Base-by-base conservation (phyloP, 2,329 filamentous ascomycete genomes). In the Corniculantispora saksenae region DNA sequence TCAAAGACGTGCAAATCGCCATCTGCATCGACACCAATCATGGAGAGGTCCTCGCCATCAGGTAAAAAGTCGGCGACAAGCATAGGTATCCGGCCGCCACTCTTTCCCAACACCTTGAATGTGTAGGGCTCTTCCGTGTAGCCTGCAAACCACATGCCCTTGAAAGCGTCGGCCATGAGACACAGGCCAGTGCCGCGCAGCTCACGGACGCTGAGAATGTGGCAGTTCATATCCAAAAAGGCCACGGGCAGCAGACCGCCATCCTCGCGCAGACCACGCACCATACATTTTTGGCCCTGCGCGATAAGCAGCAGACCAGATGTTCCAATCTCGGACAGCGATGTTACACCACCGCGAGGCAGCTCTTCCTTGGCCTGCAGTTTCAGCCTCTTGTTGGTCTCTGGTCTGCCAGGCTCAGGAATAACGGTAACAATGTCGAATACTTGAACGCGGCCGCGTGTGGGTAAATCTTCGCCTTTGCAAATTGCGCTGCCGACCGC, bases 111-210 rank as follows among this genome's bases (percentile, higher is more conserved):
- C 3, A 97, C 84, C 67, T 93, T 91, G 88, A 99, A 93, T 70
- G 91, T 94, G 76, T 98, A 99, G 1, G 95, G 95, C 73, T 98
- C 95, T 79, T 99, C 94, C 10, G 92, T 95, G 74, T 97, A 99
- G 0, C 95, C 95, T 0, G 92, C 91, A 70, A 99, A 96, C 93
- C 95, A 98, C 2, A 98, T 83, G 0, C 95, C 95, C 79, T 97
- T 97, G 74, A 95, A 89, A 0, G 91, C 92, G 79, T 99, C 95
- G 0, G 92, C 91, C 79, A 97, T 89, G 13, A 97, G 83, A 72
- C 92, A 93, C 74, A 99, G 83, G 0, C 94, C 94, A 0, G 93
- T 96, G 1, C 90, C 88, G 3, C 89, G 88, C 21, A 99, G 83
- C 71, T 93, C 92, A 73, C 94, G 95, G 62, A 93, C 86, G n/a